Conservation (phyloP, 1,139 yeast species). For the Magnusiomyces sp. region DNA sequence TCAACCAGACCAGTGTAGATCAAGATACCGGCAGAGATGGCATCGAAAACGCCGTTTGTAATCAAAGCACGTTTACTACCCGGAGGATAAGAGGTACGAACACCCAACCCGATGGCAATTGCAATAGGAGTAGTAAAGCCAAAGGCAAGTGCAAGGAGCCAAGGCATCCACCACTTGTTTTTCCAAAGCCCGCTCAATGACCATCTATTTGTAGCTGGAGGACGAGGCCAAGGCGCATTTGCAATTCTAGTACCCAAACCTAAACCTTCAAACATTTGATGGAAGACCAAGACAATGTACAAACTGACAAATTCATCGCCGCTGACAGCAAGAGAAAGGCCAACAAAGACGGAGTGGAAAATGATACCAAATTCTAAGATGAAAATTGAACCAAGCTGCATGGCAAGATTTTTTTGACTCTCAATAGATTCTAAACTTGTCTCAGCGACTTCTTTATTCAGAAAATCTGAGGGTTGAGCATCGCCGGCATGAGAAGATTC, state of each 20-base stretch:
- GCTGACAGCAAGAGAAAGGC: conserved; percentile 63
- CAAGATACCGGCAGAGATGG: conserved; percentile 79
- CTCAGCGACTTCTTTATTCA: neutral
- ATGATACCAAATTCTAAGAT: conserved; percentile 72
- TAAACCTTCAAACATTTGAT: conserved; percentile 87
- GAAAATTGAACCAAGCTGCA: conserved; percentile 45
- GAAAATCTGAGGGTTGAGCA: neutral
- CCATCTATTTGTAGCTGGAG: too few species aligned
- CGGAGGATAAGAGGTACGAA: conserved; percentile 53
- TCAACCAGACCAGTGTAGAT: conserved; percentile 82
- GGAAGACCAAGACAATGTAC: conserved; percentile 77
- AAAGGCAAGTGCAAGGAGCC: conserved; percentile 51
- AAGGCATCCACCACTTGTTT: conserved; percentile 43
- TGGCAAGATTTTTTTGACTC: conserved; percentile 11
- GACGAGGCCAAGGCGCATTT: conserved; percentile 55
- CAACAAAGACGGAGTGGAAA: conserved; percentile 76
- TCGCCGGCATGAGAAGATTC: neutral
- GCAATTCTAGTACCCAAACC: conserved; percentile 88
- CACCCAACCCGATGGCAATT: conserved; percentile 80
- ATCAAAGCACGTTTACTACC: conserved; percentile 55
- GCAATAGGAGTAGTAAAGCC: conserved; percentile 77
- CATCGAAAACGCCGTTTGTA: conserved; percentile 70
- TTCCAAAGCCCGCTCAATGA: too few species aligned
- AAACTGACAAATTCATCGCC: conserved; percentile 68
- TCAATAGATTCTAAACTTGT: neutral